Evolutionary conservation across 495 filamentous ascomycete species (phyloP), one percentile per base, ranked within the genome.

Genomic region (Aspergillus nanangensis): DNA sequence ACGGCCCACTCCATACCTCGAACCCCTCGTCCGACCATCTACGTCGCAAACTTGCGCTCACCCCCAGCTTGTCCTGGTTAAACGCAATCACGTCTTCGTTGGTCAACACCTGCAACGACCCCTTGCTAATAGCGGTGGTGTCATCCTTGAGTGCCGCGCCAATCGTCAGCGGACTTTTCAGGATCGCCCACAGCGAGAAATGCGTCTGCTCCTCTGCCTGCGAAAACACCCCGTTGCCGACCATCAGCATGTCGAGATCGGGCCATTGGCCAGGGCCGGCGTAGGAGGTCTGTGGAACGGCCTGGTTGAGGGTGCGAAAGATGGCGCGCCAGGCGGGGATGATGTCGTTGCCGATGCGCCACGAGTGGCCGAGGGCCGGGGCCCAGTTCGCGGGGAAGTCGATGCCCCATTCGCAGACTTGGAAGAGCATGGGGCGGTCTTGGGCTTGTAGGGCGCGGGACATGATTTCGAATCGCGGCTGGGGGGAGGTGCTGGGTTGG

Each of bases 321-420:
- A 81, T 66, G 14, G 58, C 62, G 23, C 68, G 65, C 75, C 77
- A 80, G 23, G 63, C 60, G 10, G 71, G 69, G 48, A 67, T 73
- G 49, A 79, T 80, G 50, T 82, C 78, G 43, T 75, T 78, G 41
- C 67, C 72, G 45, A 79, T 79, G 32, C 76, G 55, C 68, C 76
- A 79, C 8, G 65, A 65, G 43, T 77, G 68, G 9, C 71, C 71
- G 3, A 77, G 61, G 1, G 54, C 45, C 1, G 71, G 65, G 0
- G 74, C 75, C 74, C 74, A 79, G 5, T 63, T 57, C 0, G 69
- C 68, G 0, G 74, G 70, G 43, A 75, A 67, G 24, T 71, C 68
- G 8, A 79, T 52, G 1, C 72, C 75, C 73, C 74, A 79, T 59
- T 79, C 73, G 45, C 75, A 79, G 29, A 77, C 69, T 38, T 72